Evolutionary conservation across 2,329 filamentous ascomycete genomes (phyloP), one percentile per base, ranked within the genome.

Genomic region (Ophiostoma fasciatum): DNA sequence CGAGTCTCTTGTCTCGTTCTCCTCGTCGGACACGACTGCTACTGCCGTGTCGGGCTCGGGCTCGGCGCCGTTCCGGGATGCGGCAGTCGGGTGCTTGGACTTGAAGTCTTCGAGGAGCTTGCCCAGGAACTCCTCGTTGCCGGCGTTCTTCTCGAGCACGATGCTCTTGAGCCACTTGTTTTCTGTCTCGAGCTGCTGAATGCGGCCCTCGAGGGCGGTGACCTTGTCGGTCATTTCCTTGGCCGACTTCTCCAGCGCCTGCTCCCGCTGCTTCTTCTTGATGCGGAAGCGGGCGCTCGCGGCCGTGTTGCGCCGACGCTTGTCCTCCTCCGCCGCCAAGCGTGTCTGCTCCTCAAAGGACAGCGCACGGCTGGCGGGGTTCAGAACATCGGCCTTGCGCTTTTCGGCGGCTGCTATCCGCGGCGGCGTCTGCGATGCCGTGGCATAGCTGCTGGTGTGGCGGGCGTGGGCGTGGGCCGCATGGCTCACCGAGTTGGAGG

Each of bases 251-350:
- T 88, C 82, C 35, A 92, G 73, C 8, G 82, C 79, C 57, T 87
- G 81, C 63, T 93, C 84, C 34, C 84, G 78, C 61, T 90, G 82
- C 73, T 93, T 93, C 78, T 93, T 93, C 74, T 93, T 93, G 54
- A 90, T 75, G 41, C 84, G 79, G 68, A 93, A 93, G 33, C 84
- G 79, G 14, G 84, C 84, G 46, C 78, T 85, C 37, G 84, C 84
- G 22, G 84, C 84, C 3, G 85, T 92, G 61, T 93, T 93, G 45
- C 84, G 76, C 40, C 83, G 75, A 33, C 84, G 78, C 62, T 92
- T 92, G 55, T 93, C 84, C 58, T 93, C 84, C 56, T 93, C 84
- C 17, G 83, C 83, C 11, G 79, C 79, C 6, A 75, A 47, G 27
- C 81, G 77, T 11, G 78, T 78, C 27, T 73, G 64, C 43, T 85